A percentile compares a stretch with the other conserved stretches of the same genome.
phyloP scores from a whole-genome alignment of 2,329 filamentous ascomycete species.

The Pseudodiploospora longispora region DNA sequence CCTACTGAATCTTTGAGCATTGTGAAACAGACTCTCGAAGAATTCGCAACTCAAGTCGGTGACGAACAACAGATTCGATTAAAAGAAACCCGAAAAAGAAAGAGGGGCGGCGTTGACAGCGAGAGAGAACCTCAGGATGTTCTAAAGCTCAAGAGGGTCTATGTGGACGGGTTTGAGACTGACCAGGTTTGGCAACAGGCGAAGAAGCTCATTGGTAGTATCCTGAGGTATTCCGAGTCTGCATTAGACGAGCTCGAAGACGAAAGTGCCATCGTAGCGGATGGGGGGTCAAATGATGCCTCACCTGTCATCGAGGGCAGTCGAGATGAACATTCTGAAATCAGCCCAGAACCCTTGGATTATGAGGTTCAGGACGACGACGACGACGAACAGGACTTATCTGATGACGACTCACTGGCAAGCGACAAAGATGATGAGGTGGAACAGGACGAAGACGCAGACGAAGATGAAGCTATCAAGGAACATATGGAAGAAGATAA shows the following conservation, averaged over 20 bases:
- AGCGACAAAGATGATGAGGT: constrained; percentile 28
- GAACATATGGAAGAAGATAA: constrained; percentile 32
- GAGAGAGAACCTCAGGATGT: constrained; percentile 35
- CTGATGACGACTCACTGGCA: constrained; percentile 17
- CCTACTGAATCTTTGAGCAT: constrained; percentile 63
- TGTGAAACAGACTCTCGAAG: constrained; percentile 74
- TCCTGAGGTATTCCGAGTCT: constrained; percentile 40
- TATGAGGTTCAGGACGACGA: constrained; percentile 20
- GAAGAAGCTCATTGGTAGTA: constrained; percentile 62
- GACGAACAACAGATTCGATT: constrained; percentile 63
- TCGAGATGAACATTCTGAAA: constrained; percentile 16
- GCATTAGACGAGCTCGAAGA: constrained; percentile 42
- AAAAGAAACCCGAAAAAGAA: constrained; percentile 69
- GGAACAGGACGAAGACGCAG: constrained; percentile 26
- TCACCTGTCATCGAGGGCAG: no score
- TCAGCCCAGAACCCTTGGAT: constrained; percentile 17
- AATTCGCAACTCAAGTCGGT: constrained; percentile 65
- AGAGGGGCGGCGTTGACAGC: constrained; percentile 47
- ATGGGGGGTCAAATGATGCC: constrained; percentile 26
- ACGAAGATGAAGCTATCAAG: constrained; percentile 25
- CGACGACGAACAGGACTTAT: constrained; percentile 15
- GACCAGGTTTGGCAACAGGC: constrained; percentile 94
- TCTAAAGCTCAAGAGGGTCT: constrained; percentile 72
- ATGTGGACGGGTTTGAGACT: constrained; percentile 79
- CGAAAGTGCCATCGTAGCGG: constrained; percentile 34